A percentile compares a stretch with the other conserved stretches of the same genome.
phyloP scores from a whole-genome alignment of 805 yeast genomes.

The Wickerhamomyces rabaulensis region DNA sequence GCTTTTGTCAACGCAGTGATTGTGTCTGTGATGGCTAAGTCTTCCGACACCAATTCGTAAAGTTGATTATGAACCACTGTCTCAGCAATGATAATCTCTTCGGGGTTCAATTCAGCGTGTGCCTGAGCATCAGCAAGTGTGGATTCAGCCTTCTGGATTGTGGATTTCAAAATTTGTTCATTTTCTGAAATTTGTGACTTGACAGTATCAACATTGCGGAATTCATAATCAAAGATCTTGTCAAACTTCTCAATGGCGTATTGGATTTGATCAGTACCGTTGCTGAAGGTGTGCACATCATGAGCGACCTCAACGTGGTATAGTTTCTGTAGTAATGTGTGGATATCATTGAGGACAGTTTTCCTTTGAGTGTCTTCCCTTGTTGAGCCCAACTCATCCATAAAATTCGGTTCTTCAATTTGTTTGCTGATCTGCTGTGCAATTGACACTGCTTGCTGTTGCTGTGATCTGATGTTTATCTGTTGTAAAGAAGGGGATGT shows the following conservation, averaged over 20 bases:
- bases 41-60: constrained; percentile 58
- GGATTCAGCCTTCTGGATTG: constrained; percentile 25
- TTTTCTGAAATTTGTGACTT: constrained; percentile 25
- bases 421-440: constrained; percentile 1
- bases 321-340: constrained; percentile 18
- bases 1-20: constrained; percentile 52
- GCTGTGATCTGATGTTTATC: constrained; percentile 9
- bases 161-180: constrained; percentile 22
- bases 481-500: constrained; percentile 14
- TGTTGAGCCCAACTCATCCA: constrained; percentile 10
- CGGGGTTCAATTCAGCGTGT: constrained; percentile 31
- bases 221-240: constrained; percentile 31
- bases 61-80: constrained; percentile 54
- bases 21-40: constrained; percentile 68
- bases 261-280: constrained; percentile 23
- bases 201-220: constrained; percentile 21
- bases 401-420: constrained; percentile 18
- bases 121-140: constrained; percentile 28
- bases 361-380: constrained; percentile 7
- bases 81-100: constrained; percentile 43
- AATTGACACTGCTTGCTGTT: constrained; percentile 2
- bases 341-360: constrained; percentile 8
- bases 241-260: constrained; percentile 33
- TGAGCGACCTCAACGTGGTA: constrained; percentile 20
- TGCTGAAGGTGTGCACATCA: constrained; percentile 15